A percentile compares a stretch with the other conserved stretches of the same genome.
These are phyloP conservation scores for Chlorella sp. DNA, from an alignment of 139 green algal species.

Conservation along the genomic window DNA sequence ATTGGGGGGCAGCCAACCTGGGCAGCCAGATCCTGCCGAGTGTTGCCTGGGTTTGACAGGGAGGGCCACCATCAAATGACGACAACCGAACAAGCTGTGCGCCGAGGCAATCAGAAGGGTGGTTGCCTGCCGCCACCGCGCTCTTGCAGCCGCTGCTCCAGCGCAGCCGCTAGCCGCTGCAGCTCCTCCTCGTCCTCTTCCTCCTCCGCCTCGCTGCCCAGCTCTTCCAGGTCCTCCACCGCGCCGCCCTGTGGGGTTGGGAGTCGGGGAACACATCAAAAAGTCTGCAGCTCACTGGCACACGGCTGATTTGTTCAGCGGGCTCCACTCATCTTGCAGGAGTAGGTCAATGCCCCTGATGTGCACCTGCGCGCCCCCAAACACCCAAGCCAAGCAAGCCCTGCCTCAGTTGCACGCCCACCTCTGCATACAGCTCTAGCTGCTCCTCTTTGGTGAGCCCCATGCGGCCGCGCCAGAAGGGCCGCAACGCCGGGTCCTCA, in stretches of 20 bases:
- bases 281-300: too few relatives aligned
- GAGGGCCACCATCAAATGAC: too few relatives aligned
- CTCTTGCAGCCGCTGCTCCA: background rate
- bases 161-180: background rate
- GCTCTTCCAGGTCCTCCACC: background rate
- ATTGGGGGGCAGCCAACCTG: too few relatives aligned
- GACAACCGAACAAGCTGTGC: too few relatives aligned
- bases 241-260: background rate
- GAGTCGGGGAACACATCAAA: too few relatives aligned
- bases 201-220: background rate
- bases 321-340: too few relatives aligned
- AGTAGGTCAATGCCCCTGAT: too few relatives aligned
- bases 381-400: background rate
- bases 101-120: too few relatives aligned
- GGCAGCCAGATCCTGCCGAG: too few relatives aligned
- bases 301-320: too few relatives aligned
- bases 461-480: conserved; percentile 60
- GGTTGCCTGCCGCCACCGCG: too few relatives aligned
- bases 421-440: conserved; percentile 36
- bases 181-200: background rate
- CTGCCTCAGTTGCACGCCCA: background rate
- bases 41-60: too few relatives aligned
- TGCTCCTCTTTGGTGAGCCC: conserved; percentile 58
- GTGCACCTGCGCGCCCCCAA: background rate
- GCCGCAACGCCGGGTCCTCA: conserved; percentile 31